Base-by-base conservation (phyloP, 2,329 filamentous ascomycete genomes). In the Teratosphaeria pseudoeucalypti region DNA sequence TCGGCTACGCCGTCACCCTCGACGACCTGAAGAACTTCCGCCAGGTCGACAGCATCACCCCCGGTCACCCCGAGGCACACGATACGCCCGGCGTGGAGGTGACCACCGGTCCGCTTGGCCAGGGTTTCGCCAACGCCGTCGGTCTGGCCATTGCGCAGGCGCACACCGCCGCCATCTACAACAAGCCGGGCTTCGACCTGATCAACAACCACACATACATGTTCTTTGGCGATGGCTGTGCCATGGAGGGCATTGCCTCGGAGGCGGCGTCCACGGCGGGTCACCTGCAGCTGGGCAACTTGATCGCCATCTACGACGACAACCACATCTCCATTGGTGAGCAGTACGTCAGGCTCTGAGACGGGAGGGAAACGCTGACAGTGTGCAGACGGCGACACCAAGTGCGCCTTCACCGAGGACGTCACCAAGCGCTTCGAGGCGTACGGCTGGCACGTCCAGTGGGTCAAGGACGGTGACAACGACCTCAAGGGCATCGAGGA, bases 1-100 rank as follows among this genome's bases (percentile, higher is more conserved):
- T 92, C 78, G 94, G 94, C 76, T 99, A 95, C 77, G 84, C 79
- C 65, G 71, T 99, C 69, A 84, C 84, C 72, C 81, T 99, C 63
- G 89, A 99, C 72, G 94, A 97, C 79, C 78, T 99, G 70, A 99
- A 97, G 86, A 79, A 81, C 71, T 99, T 99, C 89, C 88, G 94
- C 77, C 80, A 84, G 82, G 70, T 88, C 65, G 85, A 84, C 78
- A 85, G 82, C 84, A 95, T 89, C 76, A 96, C 91, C 62, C 92
- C 94, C 62, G 94, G 94, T 72, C 94, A 99, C 79, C 94, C 94
- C 69, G 94, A 99, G 82, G 82, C 91, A 65, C 90, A 96, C 77
- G 94, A 97, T 78, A 97, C 92, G 70, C 90, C 92, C 67, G 94
- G 94, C 78, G 80, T 99, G 72, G 94, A 99, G 81, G 94, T 99